These are phyloP conservation scores for Xylaria sp. DNA, from an alignment of 2,329 filamentous ascomycete species.

Conservation along the genomic window DNA sequence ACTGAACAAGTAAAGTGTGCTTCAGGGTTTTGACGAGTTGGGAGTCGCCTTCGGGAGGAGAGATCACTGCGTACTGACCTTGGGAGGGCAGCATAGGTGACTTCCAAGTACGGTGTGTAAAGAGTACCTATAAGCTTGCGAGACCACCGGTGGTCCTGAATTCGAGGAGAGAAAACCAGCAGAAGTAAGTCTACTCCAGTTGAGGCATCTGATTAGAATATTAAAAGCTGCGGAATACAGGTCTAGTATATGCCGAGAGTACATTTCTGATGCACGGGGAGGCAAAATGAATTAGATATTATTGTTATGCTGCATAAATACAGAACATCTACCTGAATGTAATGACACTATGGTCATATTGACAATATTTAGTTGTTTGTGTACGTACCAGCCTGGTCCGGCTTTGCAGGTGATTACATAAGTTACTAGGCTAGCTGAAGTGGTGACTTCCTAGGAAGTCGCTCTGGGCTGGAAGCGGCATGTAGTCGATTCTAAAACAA, in stretches of 20 bases:
- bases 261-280: neutral
- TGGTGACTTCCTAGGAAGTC: no score
- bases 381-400: no score
- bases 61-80: neutral
- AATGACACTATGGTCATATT: neutral
- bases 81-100: neutral
- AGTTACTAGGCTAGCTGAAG: no score
- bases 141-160: neutral
- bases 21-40: neutral
- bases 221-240: no score
- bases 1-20: neutral
- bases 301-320: neutral
- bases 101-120: neutral
- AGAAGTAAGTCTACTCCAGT: neutral
- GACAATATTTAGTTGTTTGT: neutral
- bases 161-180: neutral
- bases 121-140: neutral
- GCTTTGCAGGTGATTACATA: no score
- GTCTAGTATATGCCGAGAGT: no score
- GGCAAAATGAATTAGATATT: neutral
- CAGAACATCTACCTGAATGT: neutral
- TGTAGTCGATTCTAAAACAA: no score
- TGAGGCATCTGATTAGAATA: neutral
- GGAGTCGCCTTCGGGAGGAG: neutral
- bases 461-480: no score